phyloP scores from a whole-genome alignment of 305 asterid species.

The Withania somnifera region DNA sequence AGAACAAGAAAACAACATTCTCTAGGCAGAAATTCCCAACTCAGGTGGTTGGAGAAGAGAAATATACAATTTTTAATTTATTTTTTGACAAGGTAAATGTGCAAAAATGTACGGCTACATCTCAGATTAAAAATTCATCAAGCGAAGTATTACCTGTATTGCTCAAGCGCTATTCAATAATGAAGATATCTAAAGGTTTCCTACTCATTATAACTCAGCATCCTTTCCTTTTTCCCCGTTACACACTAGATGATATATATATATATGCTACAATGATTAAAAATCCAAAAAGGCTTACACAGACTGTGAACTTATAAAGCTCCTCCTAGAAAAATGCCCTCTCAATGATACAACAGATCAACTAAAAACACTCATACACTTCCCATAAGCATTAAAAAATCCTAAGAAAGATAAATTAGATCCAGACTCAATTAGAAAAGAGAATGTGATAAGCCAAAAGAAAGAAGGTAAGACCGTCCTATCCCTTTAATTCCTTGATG shows the following conservation, averaged over 20 bases:
- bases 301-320: not conserved
- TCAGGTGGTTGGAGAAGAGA: not conserved
- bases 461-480: not conserved
- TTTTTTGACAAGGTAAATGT: too few relatives aligned
- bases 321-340: not conserved
- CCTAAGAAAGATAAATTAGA: not conserved
- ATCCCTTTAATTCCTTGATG: not conserved
- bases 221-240: not conserved
- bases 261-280: not conserved
- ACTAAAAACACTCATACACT: not conserved
- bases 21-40: too few relatives aligned
- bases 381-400: not conserved
- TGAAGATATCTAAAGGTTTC: too few relatives aligned
- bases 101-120: not conserved
- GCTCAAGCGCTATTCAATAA: too few relatives aligned
- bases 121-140: not conserved
- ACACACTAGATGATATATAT: not conserved
- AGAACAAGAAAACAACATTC: too few relatives aligned
- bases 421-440: not conserved
- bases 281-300: not conserved
- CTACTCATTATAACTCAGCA: not conserved
- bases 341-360: not conserved
- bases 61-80: too few relatives aligned
- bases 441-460: not conserved
- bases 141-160: not conserved